A percentile compares a stretch with the other conserved stretches of the same genome.
Conservation (phyloP, 495 filamentous ascomycete genomes). For the Daldinia concentrica region DNA sequence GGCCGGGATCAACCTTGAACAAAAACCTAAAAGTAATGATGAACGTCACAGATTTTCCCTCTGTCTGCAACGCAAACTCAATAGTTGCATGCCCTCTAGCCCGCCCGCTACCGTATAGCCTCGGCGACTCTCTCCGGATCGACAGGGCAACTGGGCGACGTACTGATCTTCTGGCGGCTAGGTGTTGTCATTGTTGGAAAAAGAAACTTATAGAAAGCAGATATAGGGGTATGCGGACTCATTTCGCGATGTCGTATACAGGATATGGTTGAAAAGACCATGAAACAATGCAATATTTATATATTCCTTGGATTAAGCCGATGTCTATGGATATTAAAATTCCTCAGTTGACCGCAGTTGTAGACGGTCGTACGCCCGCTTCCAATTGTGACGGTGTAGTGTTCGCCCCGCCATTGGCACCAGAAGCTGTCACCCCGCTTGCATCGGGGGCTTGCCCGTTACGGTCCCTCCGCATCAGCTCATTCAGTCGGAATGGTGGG, state of each 20-base stretch:
- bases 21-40: conserved; percentile 13
- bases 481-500: conserved; percentile 39
- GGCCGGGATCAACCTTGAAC: background rate
- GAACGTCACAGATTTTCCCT: conserved; percentile 1
- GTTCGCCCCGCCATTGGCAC: conserved; percentile 35
- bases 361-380: conserved; percentile 47
- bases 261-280: conserved; percentile 20
- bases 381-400: conserved; percentile 54
- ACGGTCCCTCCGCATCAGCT: conserved; percentile 42
- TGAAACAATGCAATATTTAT: conserved; percentile 35
- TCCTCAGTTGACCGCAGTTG: conserved; percentile 39
- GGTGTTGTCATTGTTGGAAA: conserved; percentile 2
- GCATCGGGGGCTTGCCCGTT: conserved; percentile 28
- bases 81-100: background rate
- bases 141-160: background rate
- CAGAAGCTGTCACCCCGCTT: conserved; percentile 24
- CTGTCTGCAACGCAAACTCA: conserved; percentile 8
- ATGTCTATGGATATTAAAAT: conserved; percentile 38
- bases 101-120: background rate
- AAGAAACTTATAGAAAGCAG: background rate
- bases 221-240: conserved; percentile 24
- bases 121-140: background rate
- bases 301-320: conserved; percentile 40
- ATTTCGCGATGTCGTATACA: conserved; percentile 33
- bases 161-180: background rate